Conservation (phyloP, 2,329 filamentous ascomycete genomes). For the Ilyonectria sp. region DNA sequence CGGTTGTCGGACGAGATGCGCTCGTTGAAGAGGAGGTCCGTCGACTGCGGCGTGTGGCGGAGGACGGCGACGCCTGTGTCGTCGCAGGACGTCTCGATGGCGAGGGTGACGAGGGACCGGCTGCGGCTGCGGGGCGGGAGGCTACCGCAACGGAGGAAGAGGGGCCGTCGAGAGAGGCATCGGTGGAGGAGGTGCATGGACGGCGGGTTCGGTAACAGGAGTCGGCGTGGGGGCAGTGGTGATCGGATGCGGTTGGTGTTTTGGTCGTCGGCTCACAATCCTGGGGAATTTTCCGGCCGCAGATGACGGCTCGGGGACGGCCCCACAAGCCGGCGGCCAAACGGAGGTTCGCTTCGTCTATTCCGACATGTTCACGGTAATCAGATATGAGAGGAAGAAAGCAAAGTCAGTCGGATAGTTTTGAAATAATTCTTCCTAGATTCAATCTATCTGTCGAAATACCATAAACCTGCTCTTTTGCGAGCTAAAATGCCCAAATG, state of each 20-base stretch:
- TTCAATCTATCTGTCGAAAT: conserved; percentile 24
- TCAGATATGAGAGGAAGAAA: background rate
- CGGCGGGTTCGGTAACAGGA: conserved; percentile 1
- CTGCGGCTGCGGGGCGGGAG: background rate
- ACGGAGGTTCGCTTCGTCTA: background rate
- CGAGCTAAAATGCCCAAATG: conserved; percentile 11
- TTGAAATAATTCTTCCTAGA: background rate
- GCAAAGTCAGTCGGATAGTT: background rate
- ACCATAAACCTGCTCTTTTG: conserved; percentile 18
- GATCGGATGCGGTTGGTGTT: conserved; percentile 8
- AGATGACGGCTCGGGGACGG: conserved; percentile 29
- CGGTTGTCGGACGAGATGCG: conserved; percentile 87
- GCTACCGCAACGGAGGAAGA: background rate
- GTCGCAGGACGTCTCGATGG: conserved; percentile 91
- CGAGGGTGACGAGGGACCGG: conserved; percentile 70
- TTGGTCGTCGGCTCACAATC: background rate
- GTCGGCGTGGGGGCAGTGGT: background rate
- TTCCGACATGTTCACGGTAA: background rate
- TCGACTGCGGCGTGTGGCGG: conserved; percentile 65
- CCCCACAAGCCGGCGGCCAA: conserved; percentile 34
- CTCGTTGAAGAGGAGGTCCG: conserved; percentile 81
- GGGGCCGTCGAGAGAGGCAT: conserved; percentile 16
- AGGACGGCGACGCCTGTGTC: conserved; percentile 92
- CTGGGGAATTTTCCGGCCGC: conserved; percentile 20
- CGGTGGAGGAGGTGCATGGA: conserved; percentile 35